phyloP scores from a whole-genome alignment of 768 basidiomycete genomes.

The Pulveroboletus frians region DNA sequence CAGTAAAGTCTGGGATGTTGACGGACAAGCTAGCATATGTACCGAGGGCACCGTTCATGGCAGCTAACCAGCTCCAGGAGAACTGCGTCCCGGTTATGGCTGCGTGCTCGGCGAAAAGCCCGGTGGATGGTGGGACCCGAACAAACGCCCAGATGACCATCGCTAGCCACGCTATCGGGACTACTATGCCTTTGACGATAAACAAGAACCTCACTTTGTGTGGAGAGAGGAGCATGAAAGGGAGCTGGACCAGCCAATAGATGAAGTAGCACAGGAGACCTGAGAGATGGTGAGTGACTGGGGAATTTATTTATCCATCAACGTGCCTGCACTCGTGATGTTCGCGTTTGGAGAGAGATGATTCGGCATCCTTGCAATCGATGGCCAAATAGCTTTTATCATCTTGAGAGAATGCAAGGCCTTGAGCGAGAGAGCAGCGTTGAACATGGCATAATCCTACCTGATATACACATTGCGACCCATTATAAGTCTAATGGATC shows the following conservation, averaged over 20 bases:
- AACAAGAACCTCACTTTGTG: slow-evolving; percentile 76
- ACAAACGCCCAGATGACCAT: slow-evolving; percentile 80
- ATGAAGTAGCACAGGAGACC: slow-evolving; percentile 74
- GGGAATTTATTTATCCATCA: not conserved
- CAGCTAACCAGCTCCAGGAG: slow-evolving; percentile 76
- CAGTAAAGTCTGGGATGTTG: slow-evolving; percentile 85
- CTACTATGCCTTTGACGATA: slow-evolving; percentile 59
- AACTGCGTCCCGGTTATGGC: slow-evolving; percentile 42
- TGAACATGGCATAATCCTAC: slow-evolving; percentile 10
- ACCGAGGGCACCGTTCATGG: slow-evolving; percentile 72
- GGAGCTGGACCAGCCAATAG: slow-evolving; percentile 74
- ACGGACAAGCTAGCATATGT: slow-evolving; percentile 68
- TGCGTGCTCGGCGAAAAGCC: slow-evolving; percentile 51
- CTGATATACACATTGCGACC: slow-evolving; percentile 74
- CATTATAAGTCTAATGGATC: slow-evolving; percentile 41
- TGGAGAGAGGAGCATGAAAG: slow-evolving; percentile 71
- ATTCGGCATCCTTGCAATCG: slow-evolving; percentile 59
- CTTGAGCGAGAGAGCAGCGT: not conserved
- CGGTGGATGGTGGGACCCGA: slow-evolving; percentile 55
- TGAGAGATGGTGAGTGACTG: slow-evolving; percentile 16
- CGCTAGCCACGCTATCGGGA: slow-evolving; percentile 60
- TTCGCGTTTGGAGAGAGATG: slow-evolving; percentile 49
- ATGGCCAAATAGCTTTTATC: slow-evolving; percentile 83
- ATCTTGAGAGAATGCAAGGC: slow-evolving; percentile 34
- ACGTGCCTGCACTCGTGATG: slow-evolving; percentile 58